These are phyloP conservation scores for Tolypocladium endophyticum DNA, from an alignment of 2,329 filamentous ascomycete genomes.

Conservation along the genomic window DNA sequence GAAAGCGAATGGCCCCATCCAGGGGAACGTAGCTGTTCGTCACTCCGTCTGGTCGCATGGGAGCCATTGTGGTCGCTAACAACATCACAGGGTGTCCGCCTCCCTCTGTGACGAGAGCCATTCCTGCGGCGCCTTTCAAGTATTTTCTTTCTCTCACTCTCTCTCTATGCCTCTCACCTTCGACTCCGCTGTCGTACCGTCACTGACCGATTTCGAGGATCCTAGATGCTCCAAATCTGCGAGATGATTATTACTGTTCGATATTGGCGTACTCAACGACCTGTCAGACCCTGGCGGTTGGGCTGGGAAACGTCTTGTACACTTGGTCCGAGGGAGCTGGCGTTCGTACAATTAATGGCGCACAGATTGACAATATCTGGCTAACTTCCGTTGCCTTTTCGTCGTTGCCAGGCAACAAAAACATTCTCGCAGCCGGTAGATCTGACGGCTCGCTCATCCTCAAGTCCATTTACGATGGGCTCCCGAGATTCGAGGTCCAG, in stretches of 20 bases:
- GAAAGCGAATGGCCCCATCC: neutral
- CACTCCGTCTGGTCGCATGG: too few species aligned
- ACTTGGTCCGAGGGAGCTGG: conserved; percentile 74
- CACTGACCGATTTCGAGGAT: conserved; percentile 38
- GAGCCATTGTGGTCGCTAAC: conserved; percentile 5
- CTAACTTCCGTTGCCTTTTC: conserved; percentile 89
- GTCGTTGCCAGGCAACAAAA: conserved; percentile 60
- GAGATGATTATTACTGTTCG: conserved; percentile 94
- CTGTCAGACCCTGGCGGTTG: conserved; percentile 70
- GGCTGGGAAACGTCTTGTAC: conserved; percentile 69
- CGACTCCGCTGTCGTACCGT: neutral
- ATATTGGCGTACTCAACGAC: conserved; percentile 74
- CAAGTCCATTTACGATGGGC: conserved; percentile 62
- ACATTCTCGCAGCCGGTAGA: conserved; percentile 76
- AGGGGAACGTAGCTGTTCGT: neutral
- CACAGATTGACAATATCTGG: conserved; percentile 24
- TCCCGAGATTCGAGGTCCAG: conserved; percentile 63
- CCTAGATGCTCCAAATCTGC: conserved; percentile 77
- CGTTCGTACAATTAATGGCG: conserved; percentile 37
- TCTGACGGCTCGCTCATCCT: conserved; percentile 67
- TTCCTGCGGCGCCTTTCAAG: conserved; percentile 72
- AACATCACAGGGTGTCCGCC: conserved; percentile 8
- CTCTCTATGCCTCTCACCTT: conserved; percentile 3
- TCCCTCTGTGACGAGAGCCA: conserved; percentile 21
- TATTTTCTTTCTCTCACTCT: too few species aligned